Evolutionary conservation across 129 eudicot species (phyloP).

Genomic region (Silybum marianum): DNA sequence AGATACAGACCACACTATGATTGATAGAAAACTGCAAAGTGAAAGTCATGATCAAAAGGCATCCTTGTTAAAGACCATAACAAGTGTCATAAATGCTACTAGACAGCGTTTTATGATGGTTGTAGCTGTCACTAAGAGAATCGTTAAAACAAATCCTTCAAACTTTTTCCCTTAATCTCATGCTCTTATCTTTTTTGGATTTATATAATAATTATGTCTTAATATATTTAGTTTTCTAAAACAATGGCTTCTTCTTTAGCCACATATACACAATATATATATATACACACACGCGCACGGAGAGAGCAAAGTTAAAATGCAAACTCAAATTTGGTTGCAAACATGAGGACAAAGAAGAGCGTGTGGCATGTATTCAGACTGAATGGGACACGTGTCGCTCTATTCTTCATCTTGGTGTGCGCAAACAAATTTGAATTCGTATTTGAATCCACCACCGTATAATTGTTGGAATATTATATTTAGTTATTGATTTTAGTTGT

Average conservation of each 20-base stretch:
- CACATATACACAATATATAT: not conserved
- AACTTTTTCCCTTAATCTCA: not conserved
- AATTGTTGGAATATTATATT: not conserved
- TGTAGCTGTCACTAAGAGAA: not conserved
- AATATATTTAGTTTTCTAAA: not conserved
- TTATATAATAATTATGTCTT: not conserved
- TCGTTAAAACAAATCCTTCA: not conserved
- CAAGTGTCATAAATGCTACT: slow-evolving; percentile 15
- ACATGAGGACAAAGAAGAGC: too few relatives aligned
- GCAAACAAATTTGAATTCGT: too few relatives aligned
- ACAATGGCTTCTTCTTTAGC: not conserved
- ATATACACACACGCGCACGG: too few relatives aligned
- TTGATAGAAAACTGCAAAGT: not conserved
- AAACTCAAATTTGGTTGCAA: too few relatives aligned
- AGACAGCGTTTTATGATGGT: slow-evolving; percentile 12
- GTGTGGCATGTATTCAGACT: too few relatives aligned
- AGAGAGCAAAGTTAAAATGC: too few relatives aligned
- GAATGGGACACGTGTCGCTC: too few relatives aligned
- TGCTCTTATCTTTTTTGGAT: slow-evolving; percentile 15
- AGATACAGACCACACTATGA: not conserved
- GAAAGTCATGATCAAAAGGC: slow-evolving; percentile 19
- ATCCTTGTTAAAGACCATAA: slow-evolving; percentile 14
- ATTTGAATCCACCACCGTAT: too few relatives aligned
- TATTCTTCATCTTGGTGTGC: too few relatives aligned
- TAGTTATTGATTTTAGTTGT: not conserved